Conservation (phyloP, 164 flowering plant species). For the Amborella trichopoda region DNA sequence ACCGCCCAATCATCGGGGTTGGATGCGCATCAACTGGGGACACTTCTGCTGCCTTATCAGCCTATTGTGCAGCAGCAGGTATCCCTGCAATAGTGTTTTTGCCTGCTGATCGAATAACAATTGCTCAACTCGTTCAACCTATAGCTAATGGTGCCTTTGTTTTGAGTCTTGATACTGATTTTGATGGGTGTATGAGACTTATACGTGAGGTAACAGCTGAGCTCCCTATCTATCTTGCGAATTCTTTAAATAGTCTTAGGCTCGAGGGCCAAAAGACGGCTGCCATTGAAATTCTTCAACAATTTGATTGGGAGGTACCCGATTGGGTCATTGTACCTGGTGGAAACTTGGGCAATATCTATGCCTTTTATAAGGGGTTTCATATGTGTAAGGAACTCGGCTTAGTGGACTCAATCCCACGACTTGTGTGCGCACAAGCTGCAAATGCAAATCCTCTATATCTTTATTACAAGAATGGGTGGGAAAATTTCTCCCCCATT, state of each 20-base stretch:
- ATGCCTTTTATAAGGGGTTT: conserved; percentile 89
- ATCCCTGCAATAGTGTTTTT: conserved; percentile 75
- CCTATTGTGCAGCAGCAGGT: conserved; percentile 86
- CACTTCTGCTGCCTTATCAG: conserved; percentile 73
- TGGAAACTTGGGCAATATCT: conserved; percentile 80
- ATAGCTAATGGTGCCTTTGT: conserved; percentile 84
- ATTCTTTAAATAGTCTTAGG: conserved; percentile 77
- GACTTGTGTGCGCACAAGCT: conserved; percentile 88
- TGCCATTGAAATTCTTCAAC: conserved; percentile 89
- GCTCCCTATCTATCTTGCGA: conserved; percentile 78
- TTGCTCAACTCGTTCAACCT: conserved; percentile 81
- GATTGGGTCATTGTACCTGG: conserved; percentile 97
- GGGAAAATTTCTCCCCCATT: conserved; percentile 43
- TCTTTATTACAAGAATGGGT: conserved; percentile 54
- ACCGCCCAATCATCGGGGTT: conserved; percentile 50
- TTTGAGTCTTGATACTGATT: conserved; percentile 78
- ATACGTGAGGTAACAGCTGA: conserved; percentile 76
- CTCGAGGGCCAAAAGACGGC: conserved; percentile 88
- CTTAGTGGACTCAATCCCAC: conserved; percentile 53
- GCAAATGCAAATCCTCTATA: conserved; percentile 89
- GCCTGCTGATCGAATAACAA: conserved; percentile 48
- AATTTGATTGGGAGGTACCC: conserved; percentile 91
- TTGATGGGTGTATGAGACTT: conserved; percentile 89
- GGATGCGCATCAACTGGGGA: conserved; percentile 87
- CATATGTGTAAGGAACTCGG: conserved; percentile 85